These are phyloP conservation scores for Neofusicoccum cordaticola DNA, from an alignment of 2,329 filamentous ascomycete species.

Conservation along the genomic window DNA sequence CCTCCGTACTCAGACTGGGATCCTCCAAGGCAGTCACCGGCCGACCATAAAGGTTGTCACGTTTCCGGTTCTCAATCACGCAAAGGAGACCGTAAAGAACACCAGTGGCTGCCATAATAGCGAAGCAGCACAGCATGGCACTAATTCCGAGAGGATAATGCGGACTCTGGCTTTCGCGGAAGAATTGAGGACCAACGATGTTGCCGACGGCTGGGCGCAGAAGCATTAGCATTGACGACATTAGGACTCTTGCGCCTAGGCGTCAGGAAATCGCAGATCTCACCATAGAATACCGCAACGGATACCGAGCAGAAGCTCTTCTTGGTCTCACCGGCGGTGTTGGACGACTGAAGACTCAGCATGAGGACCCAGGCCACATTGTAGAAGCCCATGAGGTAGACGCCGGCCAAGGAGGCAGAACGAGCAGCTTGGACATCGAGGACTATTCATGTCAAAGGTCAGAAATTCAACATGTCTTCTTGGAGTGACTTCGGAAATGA, in stretches of 20 bases:
- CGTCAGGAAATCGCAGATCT: neutral
- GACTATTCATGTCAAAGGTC: neutral
- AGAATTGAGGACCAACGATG: neutral
- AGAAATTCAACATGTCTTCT: neutral
- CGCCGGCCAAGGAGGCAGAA: neutral
- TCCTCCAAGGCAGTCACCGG: neutral
- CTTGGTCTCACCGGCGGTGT: neutral
- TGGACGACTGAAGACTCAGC: neutral
- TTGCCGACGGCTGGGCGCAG: neutral
- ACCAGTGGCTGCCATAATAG: neutral
- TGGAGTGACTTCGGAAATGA: neutral
- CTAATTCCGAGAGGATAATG: neutral
- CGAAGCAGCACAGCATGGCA: conserved; percentile 3
- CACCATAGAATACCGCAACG: neutral
- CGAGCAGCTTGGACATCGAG: neutral
- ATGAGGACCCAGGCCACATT: neutral
- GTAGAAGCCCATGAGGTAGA: neutral
- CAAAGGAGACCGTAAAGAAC: neutral
- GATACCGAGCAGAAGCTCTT: neutral
- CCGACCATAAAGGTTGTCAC: neutral
- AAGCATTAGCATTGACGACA: neutral
- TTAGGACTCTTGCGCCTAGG: neutral
- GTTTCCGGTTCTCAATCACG: neutral
- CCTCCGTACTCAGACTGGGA: neutral
- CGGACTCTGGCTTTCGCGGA: neutral